Evolutionary conservation across 1,139 yeast species (phyloP), one percentile per base, ranked within the genome.

Genomic region (Zygosaccharomyces sapae): DNA sequence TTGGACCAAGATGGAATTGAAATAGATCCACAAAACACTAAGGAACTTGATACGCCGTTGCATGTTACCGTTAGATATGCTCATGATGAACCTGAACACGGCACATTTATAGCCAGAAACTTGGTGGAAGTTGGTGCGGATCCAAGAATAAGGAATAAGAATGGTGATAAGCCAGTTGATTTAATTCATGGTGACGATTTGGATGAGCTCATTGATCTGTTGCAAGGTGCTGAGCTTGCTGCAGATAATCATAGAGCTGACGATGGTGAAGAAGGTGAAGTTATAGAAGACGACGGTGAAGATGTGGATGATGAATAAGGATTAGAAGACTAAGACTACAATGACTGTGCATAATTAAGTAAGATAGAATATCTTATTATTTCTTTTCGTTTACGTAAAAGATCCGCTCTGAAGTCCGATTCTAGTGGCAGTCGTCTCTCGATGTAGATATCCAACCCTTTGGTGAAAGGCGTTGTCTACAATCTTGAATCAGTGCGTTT

Each of bases 41-140:
- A 77, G 38, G 85, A 82, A 44, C 89, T 89, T 31, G 90, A 87
- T 55, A 88, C 97, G 1, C 97, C 98, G 8, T 75, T 92, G 56
- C 97, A 92, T 68, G 71, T 78, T 55, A 95, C 96, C 2, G 96
- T 84, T 9, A 78, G 79, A 55, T 89, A 86, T 62, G 74, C 90
- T 20, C 72, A 72, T 40, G 80, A 79, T 12, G 97, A 92, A 62
- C 86, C 92, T 0, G 97, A 86, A 51, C 92, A 85, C 66, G 97
- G 96, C 1, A 71, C 77, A 37, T 89, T 84, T 58, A 75, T 92
- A 40, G 75, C 82, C 6, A 95, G 88, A 59, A 86, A 85, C 64
- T 74, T 92, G 53, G 73, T 92, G 50, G 97, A 90, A 60, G 96
- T 95, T 31, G 98, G 97, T 1, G 83, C 95, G 1, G 95, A 90